A percentile compares a stretch with the other conserved stretches of the same genome.
These are phyloP conservation scores for Alternaria solani DNA, from an alignment of 2,329 filamentous ascomycete genomes.

Conservation along the genomic window DNA sequence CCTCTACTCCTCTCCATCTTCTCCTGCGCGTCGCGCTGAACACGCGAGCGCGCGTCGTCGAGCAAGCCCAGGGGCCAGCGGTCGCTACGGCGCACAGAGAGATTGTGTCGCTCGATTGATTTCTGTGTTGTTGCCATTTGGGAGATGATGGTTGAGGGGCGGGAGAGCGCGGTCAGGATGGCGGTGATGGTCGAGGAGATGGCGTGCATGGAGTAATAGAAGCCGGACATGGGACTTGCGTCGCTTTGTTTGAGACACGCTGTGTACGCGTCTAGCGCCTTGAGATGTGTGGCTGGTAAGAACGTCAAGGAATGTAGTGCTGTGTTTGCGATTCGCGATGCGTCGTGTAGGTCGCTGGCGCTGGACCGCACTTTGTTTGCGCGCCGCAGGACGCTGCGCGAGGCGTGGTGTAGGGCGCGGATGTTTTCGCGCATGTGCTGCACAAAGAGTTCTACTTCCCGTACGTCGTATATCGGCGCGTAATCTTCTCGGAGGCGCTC, in stretches of 20 bases:
- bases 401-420: constrained; percentile 78
- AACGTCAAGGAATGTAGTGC: constrained; percentile 67
- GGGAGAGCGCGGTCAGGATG: constrained; percentile 78
- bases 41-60: constrained; percentile 84
- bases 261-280: constrained; percentile 77
- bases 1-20: constrained; percentile 74
- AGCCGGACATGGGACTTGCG: constrained; percentile 73
- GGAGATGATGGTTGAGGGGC: constrained; percentile 79
- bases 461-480: constrained; percentile 78
- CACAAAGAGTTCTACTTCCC: constrained; percentile 92
- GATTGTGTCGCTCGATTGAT: constrained; percentile 78
- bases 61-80: constrained; percentile 83
- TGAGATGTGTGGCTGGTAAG: constrained; percentile 72
- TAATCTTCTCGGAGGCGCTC: constrained; percentile 92
- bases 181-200: constrained; percentile 86
- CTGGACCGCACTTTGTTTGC: constrained; percentile 76
- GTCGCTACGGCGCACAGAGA: constrained; percentile 75
- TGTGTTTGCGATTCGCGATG: constrained; percentile 63
- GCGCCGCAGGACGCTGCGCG: constrained; percentile 72
- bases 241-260: constrained; percentile 71
- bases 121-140: constrained; percentile 78
- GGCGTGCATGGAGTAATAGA: constrained; percentile 79
- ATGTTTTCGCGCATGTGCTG: constrained; percentile 91
- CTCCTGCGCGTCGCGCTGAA: constrained; percentile 84
- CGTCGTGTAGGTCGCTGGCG: constrained; percentile 72